A percentile compares a stretch with the other conserved stretches of the same genome.
These are phyloP conservation scores for Conticribra weissflogii DNA, from an alignment of 108 stramenopile species.

Conservation along the genomic window DNA sequence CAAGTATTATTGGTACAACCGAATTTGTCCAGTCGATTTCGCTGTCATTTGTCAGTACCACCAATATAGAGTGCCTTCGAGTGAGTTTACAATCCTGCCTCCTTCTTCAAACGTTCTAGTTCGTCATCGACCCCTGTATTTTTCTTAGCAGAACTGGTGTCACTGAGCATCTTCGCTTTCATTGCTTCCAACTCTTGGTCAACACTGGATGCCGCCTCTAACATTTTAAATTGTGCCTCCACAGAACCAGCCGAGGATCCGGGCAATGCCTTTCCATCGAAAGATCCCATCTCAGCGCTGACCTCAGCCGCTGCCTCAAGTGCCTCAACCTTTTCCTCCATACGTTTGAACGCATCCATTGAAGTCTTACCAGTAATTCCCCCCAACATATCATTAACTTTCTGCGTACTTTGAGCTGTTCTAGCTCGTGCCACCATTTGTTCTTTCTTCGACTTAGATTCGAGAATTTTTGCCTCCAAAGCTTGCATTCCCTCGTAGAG, in stretches of 20 bases:
- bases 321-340: slow-evolving; percentile 97
- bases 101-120: slow-evolving; percentile 82
- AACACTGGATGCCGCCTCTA: slow-evolving; percentile 80
- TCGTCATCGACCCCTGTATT: slow-evolving; percentile 80
- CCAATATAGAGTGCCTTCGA: no score
- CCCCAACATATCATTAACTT: slow-evolving; percentile 97
- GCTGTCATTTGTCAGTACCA: no score
- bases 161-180: slow-evolving; percentile 70
- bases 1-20: no score
- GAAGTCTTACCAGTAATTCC: slow-evolving; percentile 86
- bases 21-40: no score
- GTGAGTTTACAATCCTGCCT: slow-evolving; percentile 48
- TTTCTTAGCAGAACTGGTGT: slow-evolving; percentile 33
- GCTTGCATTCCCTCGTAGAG: slow-evolving; percentile 93
- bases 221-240: slow-evolving; percentile 86
- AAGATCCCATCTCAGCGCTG: slow-evolving; percentile 87
- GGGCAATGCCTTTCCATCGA: slow-evolving; percentile 55
- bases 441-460: slow-evolving; percentile 94
- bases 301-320: slow-evolving; percentile 94
- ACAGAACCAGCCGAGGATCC: slow-evolving; percentile 70
- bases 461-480: slow-evolving; percentile 91
- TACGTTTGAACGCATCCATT: slow-evolving; percentile 95
- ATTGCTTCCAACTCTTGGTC: slow-evolving; percentile 91
- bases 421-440: slow-evolving; percentile 95
- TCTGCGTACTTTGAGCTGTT: slow-evolving; percentile 92